Evolutionary conservation across 805 yeast species (phyloP).

Genomic region (Kregervanrija fluxuum): DNA sequence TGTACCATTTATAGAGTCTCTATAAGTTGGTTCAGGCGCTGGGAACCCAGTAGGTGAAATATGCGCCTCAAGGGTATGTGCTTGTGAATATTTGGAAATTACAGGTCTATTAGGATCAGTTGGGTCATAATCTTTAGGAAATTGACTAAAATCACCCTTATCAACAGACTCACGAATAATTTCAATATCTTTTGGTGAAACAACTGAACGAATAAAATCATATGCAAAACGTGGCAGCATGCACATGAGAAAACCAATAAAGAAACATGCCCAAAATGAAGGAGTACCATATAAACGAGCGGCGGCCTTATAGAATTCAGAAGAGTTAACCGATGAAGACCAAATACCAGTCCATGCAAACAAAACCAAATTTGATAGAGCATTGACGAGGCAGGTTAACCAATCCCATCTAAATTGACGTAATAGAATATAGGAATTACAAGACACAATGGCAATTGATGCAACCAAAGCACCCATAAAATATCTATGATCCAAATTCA

Average conservation of each 20-base stretch:
- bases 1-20: slow-evolving; percentile 28
- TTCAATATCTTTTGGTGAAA: slow-evolving; percentile 61
- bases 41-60: slow-evolving; percentile 11
- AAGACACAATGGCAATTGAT: slow-evolving; percentile 57
- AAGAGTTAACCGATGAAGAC: slow-evolving; percentile 46
- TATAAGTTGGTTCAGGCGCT: slow-evolving; percentile 15
- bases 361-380: slow-evolving; percentile 51
- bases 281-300: slow-evolving; percentile 55
- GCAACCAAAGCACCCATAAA: slow-evolving; percentile 65
- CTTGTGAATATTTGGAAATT: slow-evolving; percentile 38
- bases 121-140: slow-evolving; percentile 68
- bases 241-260: slow-evolving; percentile 57
- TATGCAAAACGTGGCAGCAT: slow-evolving; percentile 59
- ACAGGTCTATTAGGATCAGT: slow-evolving; percentile 64
- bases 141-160: slow-evolving; percentile 59
- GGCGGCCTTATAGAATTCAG: slow-evolving; percentile 63
- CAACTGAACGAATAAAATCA: slow-evolving; percentile 47
- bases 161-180: slow-evolving; percentile 65
- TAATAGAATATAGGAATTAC: slow-evolving; percentile 57
- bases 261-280: slow-evolving; percentile 60
- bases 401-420: slow-evolving; percentile 82
- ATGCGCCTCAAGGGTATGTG: slow-evolving; percentile 24
- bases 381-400: slow-evolving; percentile 50
- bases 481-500: slow-evolving; percentile 62
- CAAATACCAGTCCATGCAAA: slow-evolving; percentile 79